Percentiles rank a stretch among this genome's conserved stretches.
Conservation (phyloP, 345 rosid genomes). For the Kandelia obovata region DNA sequence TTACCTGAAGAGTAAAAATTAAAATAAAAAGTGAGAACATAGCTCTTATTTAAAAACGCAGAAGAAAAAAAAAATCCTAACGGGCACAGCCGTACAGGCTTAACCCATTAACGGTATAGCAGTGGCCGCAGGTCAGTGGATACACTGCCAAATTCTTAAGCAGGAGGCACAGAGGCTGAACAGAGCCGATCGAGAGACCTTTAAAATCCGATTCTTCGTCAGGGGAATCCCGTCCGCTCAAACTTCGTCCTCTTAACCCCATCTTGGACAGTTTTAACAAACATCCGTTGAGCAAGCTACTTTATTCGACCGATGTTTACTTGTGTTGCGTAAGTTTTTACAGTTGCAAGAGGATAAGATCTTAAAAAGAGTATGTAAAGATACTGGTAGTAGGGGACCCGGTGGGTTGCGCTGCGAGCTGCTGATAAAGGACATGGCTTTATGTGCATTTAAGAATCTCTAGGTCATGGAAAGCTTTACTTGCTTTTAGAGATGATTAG, state of each 20-base stretch:
- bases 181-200: slow-evolving; percentile 78
- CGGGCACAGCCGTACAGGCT: no score
- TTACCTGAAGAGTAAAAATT: no score
- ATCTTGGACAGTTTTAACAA: slow-evolving; percentile 10
- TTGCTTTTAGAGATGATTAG: no score
- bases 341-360: slow-evolving; percentile 67
- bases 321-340: neutral
- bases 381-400: slow-evolving; percentile 77
- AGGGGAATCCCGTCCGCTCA: slow-evolving; percentile 79
- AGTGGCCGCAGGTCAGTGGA: no score
- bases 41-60: no score
- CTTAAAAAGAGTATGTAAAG: slow-evolving; percentile 58
- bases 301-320: neutral
- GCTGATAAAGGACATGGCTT: slow-evolving; percentile 73
- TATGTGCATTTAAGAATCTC: slow-evolving; percentile 75
- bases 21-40: no score
- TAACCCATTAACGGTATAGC: no score
- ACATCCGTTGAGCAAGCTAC: slow-evolving; percentile 10
- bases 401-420: slow-evolving; percentile 96
- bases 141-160: neutral
- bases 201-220: slow-evolving; percentile 86
- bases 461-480: slow-evolving; percentile 59
- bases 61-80: no score
- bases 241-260: slow-evolving; percentile 46
- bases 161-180: slow-evolving; percentile 35